Base-by-base conservation (phyloP, 2,329 filamentous ascomycete genomes). In the Cladorrhinum sp. region DNA sequence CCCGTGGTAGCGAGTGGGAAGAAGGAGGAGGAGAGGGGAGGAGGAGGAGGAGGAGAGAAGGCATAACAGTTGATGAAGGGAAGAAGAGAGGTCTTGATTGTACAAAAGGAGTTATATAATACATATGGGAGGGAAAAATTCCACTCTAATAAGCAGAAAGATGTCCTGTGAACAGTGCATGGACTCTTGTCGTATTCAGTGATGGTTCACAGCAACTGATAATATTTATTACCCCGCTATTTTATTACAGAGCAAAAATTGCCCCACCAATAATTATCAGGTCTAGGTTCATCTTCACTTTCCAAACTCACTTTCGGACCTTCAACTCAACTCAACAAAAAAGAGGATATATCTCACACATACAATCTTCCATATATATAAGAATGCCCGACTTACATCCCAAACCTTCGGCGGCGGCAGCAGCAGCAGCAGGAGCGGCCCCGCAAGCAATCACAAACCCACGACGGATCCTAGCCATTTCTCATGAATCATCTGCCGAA, bases 391-490 rank as follows among this genome's bases (percentile, higher is more conserved):
- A 46, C 3, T 46, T 20, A 20, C 12, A 46, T 14, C 3, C 18
- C 2, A 18, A 18, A 46, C 14, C 36, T n/a, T 39, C 30, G 20
- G 20, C 16, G 50, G 24, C 23, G n/a, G n/a, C n/a, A n/a, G n/a
- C n/a, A n/a, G n/a, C n/a, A n/a, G n/a, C n/a, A n/a, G n/a, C n/a
- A n/a, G n/a, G n/a, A 18, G 23, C 8, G 50, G 12, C 14, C 23
- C 52, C 33, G 33, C 33, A 63, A 58, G 75, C 80, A 3, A 74
- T 85, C 23, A 66, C 75, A 36, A 81, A 84, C 66, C 80, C 84
- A 10, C 77, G 83, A 55, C 77, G 86, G 26, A 82, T 87, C 58
- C 73, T 88, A 36, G 84, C 84, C 16, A 80, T 88, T 4, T 81
- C 78, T n/a, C 73, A 79, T 48, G 76, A 76, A 60, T 77, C 73